These are phyloP conservation scores for Ananas comosus DNA, from an alignment of 176 grass and related monocot species.

Conservation along the genomic window DNA sequence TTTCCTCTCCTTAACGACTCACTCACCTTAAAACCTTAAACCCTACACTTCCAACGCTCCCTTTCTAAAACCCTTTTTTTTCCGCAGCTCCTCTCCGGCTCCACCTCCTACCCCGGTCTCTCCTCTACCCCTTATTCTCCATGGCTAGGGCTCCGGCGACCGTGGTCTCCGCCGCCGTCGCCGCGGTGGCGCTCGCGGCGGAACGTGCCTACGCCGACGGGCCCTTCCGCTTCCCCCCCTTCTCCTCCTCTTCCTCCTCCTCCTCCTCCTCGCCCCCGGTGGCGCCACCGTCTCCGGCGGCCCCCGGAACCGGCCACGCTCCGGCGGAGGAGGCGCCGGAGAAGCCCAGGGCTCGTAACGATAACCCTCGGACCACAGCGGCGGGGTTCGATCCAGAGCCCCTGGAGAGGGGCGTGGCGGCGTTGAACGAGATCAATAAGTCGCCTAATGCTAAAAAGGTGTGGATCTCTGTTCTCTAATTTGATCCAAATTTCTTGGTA, in stretches of 20 bases:
- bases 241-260: constrained; percentile 23
- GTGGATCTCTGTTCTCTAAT: neutral
- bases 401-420: constrained; percentile 40
- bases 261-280: neutral
- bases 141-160: constrained; percentile 35
- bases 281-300: neutral
- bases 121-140: constrained; percentile 15
- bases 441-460: constrained; percentile 52
- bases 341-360: constrained; percentile 35
- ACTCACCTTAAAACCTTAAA: too few species aligned
- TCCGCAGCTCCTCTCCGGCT: too few species aligned
- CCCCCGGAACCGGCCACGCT: neutral
- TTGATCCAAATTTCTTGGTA: constrained; percentile 5
- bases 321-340: constrained; percentile 17
- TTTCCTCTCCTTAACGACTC: too few species aligned
- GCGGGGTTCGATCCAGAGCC: constrained; percentile 64
- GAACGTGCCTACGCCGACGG: constrained; percentile 37
- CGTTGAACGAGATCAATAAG: constrained; percentile 30
- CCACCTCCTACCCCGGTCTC: constrained; percentile 7
- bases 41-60: too few species aligned
- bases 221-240: constrained; percentile 38
- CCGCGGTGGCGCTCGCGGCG: constrained; percentile 17
- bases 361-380: constrained; percentile 61
- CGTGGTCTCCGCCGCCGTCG: constrained; percentile 27
- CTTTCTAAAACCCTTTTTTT: too few species aligned